Evolutionary conservation across 257 asterid genomes (phyloP).

Genomic region (Solanum stenotomum): DNA sequence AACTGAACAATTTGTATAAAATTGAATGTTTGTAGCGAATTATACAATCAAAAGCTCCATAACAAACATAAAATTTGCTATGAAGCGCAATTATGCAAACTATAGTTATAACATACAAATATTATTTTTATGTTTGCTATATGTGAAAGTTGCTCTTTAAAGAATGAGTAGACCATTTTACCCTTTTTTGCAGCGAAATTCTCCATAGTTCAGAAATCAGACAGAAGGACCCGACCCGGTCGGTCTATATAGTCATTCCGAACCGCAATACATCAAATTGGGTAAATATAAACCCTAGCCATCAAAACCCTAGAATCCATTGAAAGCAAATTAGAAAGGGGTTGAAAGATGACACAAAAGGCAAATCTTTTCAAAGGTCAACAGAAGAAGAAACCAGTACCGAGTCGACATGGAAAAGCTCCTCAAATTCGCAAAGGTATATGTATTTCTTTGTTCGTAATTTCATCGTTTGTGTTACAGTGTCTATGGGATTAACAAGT

Average conservation of each 20-base stretch:
- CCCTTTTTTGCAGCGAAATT: not conserved
- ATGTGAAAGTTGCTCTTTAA: no score
- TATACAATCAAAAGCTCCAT: no score
- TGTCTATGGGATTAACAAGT: not conserved
- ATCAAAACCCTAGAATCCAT: not conserved
- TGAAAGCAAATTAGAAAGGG: not conserved
- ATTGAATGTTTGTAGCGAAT: no score
- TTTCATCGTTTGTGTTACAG: not conserved
- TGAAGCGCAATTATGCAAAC: no score
- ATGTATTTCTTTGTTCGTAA: not conserved
- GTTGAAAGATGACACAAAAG: conserved; percentile 58
- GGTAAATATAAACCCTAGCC: not conserved
- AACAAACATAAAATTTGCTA: no score
- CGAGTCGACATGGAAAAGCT: conserved; percentile 85
- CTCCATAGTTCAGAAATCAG: not conserved
- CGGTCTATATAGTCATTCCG: not conserved
- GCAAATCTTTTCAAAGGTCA: conserved; percentile 59
- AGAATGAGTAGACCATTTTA: not conserved
- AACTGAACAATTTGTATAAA: no score
- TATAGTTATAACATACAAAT: no score
- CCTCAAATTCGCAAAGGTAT: conserved; percentile 58
- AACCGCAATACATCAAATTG: not conserved
- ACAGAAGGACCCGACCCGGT: not conserved
- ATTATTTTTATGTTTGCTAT: no score
- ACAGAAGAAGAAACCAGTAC: conserved; percentile 60